A percentile compares a stretch with the other conserved stretches of the same genome.
phyloP scores from a whole-genome alignment of 768 basidiomycete genomes.

The Mrakia frigida region DNA sequence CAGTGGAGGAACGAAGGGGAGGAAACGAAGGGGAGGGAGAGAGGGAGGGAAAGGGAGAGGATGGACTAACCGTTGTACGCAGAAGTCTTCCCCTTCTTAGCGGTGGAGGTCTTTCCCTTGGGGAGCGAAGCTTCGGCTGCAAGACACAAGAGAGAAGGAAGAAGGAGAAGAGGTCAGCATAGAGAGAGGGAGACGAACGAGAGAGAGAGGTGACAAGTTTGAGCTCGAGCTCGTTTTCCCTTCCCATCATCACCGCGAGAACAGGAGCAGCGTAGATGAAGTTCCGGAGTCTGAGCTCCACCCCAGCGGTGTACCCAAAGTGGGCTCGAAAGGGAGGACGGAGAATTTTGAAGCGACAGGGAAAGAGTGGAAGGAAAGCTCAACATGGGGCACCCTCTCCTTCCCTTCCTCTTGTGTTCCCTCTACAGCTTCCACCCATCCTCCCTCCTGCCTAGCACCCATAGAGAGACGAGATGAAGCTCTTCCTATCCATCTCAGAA shows the following conservation, averaged over 20 bases:
- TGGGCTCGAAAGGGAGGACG: background rate
- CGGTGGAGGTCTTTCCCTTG: conserved; percentile 13
- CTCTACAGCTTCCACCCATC: no score
- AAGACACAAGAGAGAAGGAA: background rate
- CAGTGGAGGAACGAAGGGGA: background rate
- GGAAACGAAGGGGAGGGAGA: background rate
- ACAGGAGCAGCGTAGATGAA: no score
- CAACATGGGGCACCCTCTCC: background rate
- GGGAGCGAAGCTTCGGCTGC: background rate
- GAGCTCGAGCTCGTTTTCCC: background rate
- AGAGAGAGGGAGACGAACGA: background rate
- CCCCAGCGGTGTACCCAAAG: no score
- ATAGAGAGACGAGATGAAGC: no score
- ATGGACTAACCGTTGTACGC: background rate
- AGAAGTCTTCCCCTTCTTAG: conserved; percentile 3
- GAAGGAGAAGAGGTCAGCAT: background rate
- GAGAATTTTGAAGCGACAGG: background rate
- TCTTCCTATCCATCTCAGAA: no score
- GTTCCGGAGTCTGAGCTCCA: no score
- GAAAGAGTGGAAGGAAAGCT: background rate
- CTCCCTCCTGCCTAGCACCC: background rate
- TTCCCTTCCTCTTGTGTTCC: background rate
- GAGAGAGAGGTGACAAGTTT: background rate
- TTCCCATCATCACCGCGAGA: no score
- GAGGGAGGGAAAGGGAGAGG: background rate